Evolutionary conservation across 1,284 basidiomycete genomes (phyloP).

Genomic region (Ustilago curta): DNA sequence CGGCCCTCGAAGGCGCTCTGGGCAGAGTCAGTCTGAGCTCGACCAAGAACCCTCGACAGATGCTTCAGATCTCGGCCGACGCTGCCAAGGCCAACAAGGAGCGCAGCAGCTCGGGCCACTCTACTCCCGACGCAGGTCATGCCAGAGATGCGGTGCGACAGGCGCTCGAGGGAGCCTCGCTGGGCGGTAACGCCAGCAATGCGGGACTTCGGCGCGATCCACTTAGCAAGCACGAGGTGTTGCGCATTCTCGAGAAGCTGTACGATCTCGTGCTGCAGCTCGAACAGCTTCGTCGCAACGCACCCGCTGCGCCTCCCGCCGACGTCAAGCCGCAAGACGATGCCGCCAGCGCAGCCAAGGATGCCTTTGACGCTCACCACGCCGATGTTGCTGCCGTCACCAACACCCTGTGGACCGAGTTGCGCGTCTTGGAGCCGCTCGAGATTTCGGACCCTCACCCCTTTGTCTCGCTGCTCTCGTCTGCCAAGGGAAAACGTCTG

Average conservation of each 20-base stretch:
- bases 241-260: conserved; percentile 84
- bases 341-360: conserved; percentile 24
- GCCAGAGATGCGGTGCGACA: conserved; percentile 60
- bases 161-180: conserved; percentile 61
- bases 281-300: conserved; percentile 86
- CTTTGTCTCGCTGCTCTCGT: conserved; percentile 89
- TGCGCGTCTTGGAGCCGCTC: conserved; percentile 88
- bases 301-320: conserved; percentile 72
- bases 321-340: conserved; percentile 70
- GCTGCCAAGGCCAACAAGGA: conserved; percentile 40
- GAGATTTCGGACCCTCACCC: conserved; percentile 97
- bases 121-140: conserved; percentile 38
- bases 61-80: conserved; percentile 82
- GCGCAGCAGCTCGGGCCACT: conserved; percentile 12
- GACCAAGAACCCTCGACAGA: conserved; percentile 91
- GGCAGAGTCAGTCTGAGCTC: conserved; percentile 92
- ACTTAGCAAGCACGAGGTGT: conserved; percentile 81
- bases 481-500: conserved; percentile 92
- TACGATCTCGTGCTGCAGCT: conserved; percentile 87
- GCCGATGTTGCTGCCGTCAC: conserved; percentile 51
- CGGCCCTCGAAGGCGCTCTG: conserved; percentile 87
- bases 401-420: conserved; percentile 78
- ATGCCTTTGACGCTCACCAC: conserved; percentile 38
- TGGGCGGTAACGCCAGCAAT: conserved; percentile 73
- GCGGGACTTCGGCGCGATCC: conserved; percentile 71